Base-by-base conservation (phyloP, 179 eudicot species). In the Carnegiea gigantea region DNA sequence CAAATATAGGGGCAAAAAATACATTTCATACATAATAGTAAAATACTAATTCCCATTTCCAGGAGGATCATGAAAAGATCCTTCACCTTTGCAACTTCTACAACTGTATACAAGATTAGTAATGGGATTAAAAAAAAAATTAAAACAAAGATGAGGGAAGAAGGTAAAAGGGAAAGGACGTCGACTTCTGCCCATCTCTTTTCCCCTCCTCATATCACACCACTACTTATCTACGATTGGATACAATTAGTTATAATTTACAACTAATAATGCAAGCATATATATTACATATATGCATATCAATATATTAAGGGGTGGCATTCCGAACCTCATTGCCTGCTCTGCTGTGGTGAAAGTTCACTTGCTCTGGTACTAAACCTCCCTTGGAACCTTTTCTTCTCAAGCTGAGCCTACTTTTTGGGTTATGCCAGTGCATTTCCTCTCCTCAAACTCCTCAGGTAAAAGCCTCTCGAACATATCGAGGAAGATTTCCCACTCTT, bases 351-450 rank as follows among this genome's bases (percentile, higher is more conserved):
- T 76, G 38, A 54, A 43, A 30, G 38, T 54, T 11, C 67, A 2
- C 79, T 73, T 14, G n/a, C 79, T 81, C 59, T 40, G 13, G 9
- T 71, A 24, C 40, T 30, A 67, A 9, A 33, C 24, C 33, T 28
- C 20, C 70, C 60, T 23, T 30, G 70, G 11, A 20, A 54, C 49
- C 62, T 33, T 67, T 60, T 62, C 28, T 28, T 44, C 85, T 82
- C 92, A 91, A 75, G 98, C 91, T 82, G 89, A 87, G 59, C 92
- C 97, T 76, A 90, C 84, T 85, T 97, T 87, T 81, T 85, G 90
- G 80, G 82, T 86, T 54, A 87, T 75, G 40, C 91, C 83, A 78
- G 82, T 87, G 79, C 87, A 87, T 90, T 88, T 90, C 77, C 89
- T 80, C 65, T 84, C 91, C 91, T 96, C 93, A 21, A 96, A 96